Percentiles rank a stretch among this genome's conserved stretches.
Conservation (phyloP, 306 rosid species). For the Luffa acutangula region DNA sequence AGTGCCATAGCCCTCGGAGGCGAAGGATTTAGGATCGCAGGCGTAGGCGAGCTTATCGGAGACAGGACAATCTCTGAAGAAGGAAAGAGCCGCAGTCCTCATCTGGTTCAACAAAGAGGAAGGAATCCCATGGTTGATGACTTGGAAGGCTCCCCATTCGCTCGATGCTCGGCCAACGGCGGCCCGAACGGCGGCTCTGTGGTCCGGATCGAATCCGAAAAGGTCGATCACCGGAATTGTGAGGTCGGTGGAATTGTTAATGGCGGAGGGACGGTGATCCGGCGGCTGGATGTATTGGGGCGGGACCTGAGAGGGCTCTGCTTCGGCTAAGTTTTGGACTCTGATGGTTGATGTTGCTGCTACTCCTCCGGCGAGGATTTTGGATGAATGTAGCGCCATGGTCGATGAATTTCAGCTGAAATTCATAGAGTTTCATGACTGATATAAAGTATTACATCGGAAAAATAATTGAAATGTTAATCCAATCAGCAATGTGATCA, state of each 20-base stretch:
- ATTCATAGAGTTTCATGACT: background rate
- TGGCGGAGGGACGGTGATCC: slow-evolving; percentile 11
- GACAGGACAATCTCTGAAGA: slow-evolving; percentile 48
- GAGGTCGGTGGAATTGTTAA: background rate
- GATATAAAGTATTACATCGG: background rate
- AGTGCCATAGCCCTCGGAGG: slow-evolving; percentile 84
- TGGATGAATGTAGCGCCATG: slow-evolving; percentile 33
- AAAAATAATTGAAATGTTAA: too few species aligned
- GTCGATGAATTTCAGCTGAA: background rate
- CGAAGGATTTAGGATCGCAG: slow-evolving; percentile 38
- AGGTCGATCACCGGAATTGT: slow-evolving; percentile 42
- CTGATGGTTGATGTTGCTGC: slow-evolving; percentile 14
- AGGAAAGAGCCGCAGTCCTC: slow-evolving; percentile 36
- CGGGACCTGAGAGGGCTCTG: slow-evolving; percentile 52
- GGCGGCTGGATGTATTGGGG: slow-evolving; percentile 55
- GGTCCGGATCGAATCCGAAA: slow-evolving; percentile 30
- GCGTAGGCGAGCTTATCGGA: slow-evolving; percentile 55
- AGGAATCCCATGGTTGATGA: slow-evolving; percentile 65
- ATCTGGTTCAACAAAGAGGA: slow-evolving; percentile 25
- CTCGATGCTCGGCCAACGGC: slow-evolving; percentile 42
- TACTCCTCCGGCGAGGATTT: slow-evolving; percentile 9
- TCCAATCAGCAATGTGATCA: too few species aligned
- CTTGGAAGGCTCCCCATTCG: slow-evolving; percentile 85
- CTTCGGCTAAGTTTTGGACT: slow-evolving; percentile 44
- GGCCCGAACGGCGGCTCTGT: slow-evolving; percentile 16